Base-by-base conservation (phyloP, 805 yeast genomes). In the Candida montana region DNA sequence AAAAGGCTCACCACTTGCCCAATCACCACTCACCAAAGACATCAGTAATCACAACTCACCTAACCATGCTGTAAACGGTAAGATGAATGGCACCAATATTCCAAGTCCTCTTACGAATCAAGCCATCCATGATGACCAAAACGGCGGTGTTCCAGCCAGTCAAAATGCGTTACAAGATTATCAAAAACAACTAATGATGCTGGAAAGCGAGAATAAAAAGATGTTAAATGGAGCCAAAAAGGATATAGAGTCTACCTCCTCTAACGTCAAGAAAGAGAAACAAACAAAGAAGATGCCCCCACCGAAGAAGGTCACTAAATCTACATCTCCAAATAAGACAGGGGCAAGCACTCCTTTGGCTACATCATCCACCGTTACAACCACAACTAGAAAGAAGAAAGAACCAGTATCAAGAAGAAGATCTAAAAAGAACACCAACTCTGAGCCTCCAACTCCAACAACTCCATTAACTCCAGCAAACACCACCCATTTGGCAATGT, bases 141-240 rank as follows among this genome's bases (percentile, higher is more conserved):
- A 46, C 33, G 46, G 61, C 5, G 7, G 28, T 24, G 21, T 37
- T n/a, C 23, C 37, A 4, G 12, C 53, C 18, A 50, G 57, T 7
- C 46, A 54, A 17, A 50, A 47, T 53, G 90, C 91, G 2, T 64
- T 86, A 31, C 86, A 82, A 52, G 95, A 86, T 56, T 86, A 87
- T 59, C 95, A 86, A 59, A 79, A 77, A 69, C 91, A 85, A 60
- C 65, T 85, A 50, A 74, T 83, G 74, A 58, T 82, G 40, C 64
- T 87, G 55, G 95, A 86, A 53, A 76, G 76, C 48, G 90, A 84
- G 57, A 86, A 83, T 60, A 81, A 82, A 57, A 78, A 77, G 58
- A 71, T 85, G 41, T 64, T 83, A 37, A 80, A 75, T 51, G 73
- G 69, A 39, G 77, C 78, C 30, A 65, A 61, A 47, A 67, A 61